Base-by-base conservation (phyloP, 768 basidiomycete genomes). In the Favolaschia claudopus region DNA sequence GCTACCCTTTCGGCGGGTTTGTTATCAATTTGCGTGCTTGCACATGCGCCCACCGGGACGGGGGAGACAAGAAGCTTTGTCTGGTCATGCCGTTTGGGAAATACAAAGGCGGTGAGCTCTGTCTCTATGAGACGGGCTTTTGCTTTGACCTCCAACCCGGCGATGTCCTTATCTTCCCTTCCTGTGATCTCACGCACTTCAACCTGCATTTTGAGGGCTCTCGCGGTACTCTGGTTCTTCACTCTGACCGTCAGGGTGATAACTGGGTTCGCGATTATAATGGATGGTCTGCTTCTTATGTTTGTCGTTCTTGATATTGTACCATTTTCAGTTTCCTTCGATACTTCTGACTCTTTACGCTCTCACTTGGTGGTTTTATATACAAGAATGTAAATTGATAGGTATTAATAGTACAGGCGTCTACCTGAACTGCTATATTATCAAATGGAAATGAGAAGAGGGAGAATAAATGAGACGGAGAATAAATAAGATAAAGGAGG, bases 1-100 rank as follows among this genome's bases (percentile, higher is more conserved):
- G 55, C 0, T 59, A 67, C 44, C 71, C 70, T 4, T 73, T 72
- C 29, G 53, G 51, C 22, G 69, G 72, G 0, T 69, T 70, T 38
- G 63, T 69, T 0, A 33, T 72, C 17, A 72, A 73, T 31, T 28
- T 72, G 29, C 66, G 69, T 33, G 63, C 70, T 0, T 36, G 56
- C 0, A 72, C 70, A 0, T 49, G 34, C 8, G 54, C 58, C 13
- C 72, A 73, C 39, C 36, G 63, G 5, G 70, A 73, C 42, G 28
- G 38, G 17, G 52, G 58, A 13, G 71, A 73, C 60, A 42, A 61
- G 19, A 43, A 58, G 5, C 34, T 71, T 2, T 74, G 72, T 40
- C 17, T 72, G 0, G 64, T 71, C 5, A 40, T 72, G 38, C 51
- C 6, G 42, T 68, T 54, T 60, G 62, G 5, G 42, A 66, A 56